phyloP scores from a whole-genome alignment of 1,284 basidiomycete species.

The Jaminaea rosea region DNA sequence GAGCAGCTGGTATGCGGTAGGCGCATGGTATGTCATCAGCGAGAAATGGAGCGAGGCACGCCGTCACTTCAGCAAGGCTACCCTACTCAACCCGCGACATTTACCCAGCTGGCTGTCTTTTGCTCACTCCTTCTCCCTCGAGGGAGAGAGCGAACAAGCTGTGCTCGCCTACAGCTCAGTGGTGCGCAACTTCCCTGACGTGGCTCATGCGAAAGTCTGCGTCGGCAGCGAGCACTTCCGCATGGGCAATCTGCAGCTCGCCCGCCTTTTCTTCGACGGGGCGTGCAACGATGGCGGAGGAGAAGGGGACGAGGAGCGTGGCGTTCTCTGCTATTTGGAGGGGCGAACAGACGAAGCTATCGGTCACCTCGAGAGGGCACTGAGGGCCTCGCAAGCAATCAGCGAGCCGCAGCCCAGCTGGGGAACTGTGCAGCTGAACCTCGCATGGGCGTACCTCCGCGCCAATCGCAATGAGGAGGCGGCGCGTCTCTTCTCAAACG shows the following conservation, averaged over 20 bases:
- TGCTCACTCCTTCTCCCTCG: slow-evolving; percentile 89
- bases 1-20: slow-evolving; percentile 95
- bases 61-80: slow-evolving; percentile 63
- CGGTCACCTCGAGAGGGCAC: slow-evolving; percentile 43
- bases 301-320: slow-evolving; percentile 56
- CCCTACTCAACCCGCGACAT: slow-evolving; percentile 91
- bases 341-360: slow-evolving; percentile 68
- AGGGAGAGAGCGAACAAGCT: slow-evolving; percentile 93
- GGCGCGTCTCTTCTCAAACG: slow-evolving; percentile 21
- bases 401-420: slow-evolving; percentile 75
- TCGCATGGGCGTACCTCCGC: slow-evolving; percentile 17
- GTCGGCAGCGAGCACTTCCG: slow-evolving; percentile 97
- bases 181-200: slow-evolving; percentile 82
- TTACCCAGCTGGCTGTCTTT: slow-evolving; percentile 95
- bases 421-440: slow-evolving; percentile 67
- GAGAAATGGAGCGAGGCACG: slow-evolving; percentile 56
- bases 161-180: slow-evolving; percentile 96
- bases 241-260: slow-evolving; percentile 70
- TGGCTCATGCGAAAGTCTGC: slow-evolving; percentile 85
- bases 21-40: slow-evolving; percentile 85
- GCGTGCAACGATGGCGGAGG: slow-evolving; percentile 58
- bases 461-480: slow-evolving; percentile 8
- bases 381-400: slow-evolving; percentile 58
- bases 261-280: slow-evolving; percentile 76
- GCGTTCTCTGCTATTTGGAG: slow-evolving; percentile 80